Percentiles rank a stretch among this genome's conserved stretches.
Evolutionary conservation across 192 early-diverging fungal genomes (phyloP).

Genomic region (Helicostylum pulchrum): DNA sequence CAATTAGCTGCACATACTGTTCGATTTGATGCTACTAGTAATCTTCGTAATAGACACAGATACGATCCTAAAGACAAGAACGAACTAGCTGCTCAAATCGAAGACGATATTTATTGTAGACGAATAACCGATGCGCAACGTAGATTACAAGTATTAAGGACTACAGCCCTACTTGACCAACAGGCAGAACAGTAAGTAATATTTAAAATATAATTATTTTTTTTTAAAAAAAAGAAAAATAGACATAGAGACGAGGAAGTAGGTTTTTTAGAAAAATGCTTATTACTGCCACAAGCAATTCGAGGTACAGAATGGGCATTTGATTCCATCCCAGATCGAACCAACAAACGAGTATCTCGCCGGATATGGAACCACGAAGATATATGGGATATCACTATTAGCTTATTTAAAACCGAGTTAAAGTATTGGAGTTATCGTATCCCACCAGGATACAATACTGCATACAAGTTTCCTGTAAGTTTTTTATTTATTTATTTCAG

Average conservation of each 20-base stretch:
- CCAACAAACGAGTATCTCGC: not conserved
- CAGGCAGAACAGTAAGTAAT: not conserved
- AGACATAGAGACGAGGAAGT: not conserved
- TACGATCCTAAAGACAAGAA: not conserved
- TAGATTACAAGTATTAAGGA: not conserved
- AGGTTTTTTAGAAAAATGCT: not conserved
- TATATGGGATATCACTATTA: constrained; percentile 10
- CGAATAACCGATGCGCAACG: not conserved
- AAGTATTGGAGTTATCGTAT: constrained; percentile 11
- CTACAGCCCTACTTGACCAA: not conserved
- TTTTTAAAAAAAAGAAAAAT: not conserved
- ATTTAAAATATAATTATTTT: not conserved
- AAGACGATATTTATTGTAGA: constrained; percentile 16
- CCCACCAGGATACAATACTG: constrained; percentile 5
- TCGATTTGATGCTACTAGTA: constrained; percentile 1
- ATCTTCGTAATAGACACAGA: not conserved
- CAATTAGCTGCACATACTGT: constrained; percentile 23
- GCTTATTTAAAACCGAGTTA: constrained; percentile 11
- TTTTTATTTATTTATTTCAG: too few relatives aligned
- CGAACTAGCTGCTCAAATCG: constrained; percentile 12
- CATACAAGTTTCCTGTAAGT: not conserved
- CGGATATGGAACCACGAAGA: not conserved
- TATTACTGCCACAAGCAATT: not conserved
- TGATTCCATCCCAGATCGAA: constrained; percentile 16
- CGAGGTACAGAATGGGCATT: constrained; percentile 5